phyloP scores from a whole-genome alignment of 2,329 filamentous ascomycete genomes.

The Didymella glomerata region DNA sequence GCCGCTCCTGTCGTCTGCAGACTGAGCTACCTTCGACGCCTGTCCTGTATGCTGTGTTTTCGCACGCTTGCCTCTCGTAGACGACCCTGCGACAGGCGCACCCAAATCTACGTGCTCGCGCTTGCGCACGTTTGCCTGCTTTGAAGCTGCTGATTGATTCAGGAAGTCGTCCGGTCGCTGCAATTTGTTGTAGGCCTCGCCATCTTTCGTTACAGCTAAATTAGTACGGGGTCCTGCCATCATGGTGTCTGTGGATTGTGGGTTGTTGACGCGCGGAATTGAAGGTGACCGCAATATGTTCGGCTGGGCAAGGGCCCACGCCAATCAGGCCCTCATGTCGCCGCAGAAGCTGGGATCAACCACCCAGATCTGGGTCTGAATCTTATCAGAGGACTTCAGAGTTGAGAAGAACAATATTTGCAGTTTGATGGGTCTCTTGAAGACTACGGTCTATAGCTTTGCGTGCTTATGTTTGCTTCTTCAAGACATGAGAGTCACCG shows the following conservation, averaged over 20 bases:
- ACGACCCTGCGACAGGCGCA: conserved; percentile 2
- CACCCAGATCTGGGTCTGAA: too few relatives aligned
- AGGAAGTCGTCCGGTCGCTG: conserved; percentile 45
- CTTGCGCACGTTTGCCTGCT: conserved; percentile 34
- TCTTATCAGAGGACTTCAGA: too few relatives aligned
- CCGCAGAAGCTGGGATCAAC: too few relatives aligned
- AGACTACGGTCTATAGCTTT: too few relatives aligned
- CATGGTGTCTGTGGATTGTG: background rate
- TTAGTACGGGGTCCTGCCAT: conserved; percentile 42
- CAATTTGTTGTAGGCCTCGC: conserved; percentile 50
- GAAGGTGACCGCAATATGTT: background rate
- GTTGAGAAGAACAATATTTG: too few relatives aligned
- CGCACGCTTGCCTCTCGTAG: conserved; percentile 29
- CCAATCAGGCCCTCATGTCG: background rate
- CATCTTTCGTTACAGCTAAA: conserved; percentile 45
- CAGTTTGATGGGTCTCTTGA: too few relatives aligned
- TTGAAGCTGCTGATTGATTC: conserved; percentile 3
- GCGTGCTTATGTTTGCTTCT: too few relatives aligned
- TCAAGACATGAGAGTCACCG: too few relatives aligned
- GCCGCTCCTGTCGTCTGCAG: conserved; percentile 2
- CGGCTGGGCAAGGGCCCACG: background rate
- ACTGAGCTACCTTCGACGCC: background rate
- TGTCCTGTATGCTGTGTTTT: conserved; percentile 9
- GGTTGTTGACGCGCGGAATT: background rate
- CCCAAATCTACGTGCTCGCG: conserved; percentile 25